Evolutionary conservation across 495 filamentous ascomycete species (phyloP), one percentile per base, ranked within the genome.

Genomic region (Hamigera avellanea): DNA sequence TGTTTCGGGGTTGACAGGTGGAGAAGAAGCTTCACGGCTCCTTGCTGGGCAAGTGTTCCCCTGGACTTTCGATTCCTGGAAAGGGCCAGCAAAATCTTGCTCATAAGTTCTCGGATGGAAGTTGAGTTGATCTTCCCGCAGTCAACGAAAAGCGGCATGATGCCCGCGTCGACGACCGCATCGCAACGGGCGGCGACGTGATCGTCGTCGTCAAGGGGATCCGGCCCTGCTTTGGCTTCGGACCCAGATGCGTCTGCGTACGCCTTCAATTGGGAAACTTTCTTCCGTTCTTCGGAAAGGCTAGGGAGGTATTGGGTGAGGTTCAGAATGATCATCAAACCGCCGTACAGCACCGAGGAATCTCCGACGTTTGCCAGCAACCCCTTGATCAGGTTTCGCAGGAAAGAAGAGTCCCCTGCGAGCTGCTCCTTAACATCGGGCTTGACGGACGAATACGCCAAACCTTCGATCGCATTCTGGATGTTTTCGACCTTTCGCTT

Each of bases 251-350:
- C 80, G 48, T 93, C 84, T 14, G 91, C 88, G 49, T 95, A 96
- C 2, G 86, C 80, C 61, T 93, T 95, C 18, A 96, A 73, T 48
- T 99, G 80, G 1, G 70, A 69, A 53, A 99, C 80, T 39, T 81
- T 81, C 62, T 88, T 91, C 53, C 95, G 81, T 51, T 96, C 91
- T 46, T 95, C 89, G 8, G 86, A 79, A 14, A 85, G 63, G n/a
- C 61, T 57, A 10, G 86, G 87, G 29, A 75, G 72, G 48, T 93
- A 95, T 8, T 70, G 63, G 26, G 85, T 93, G 27, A 99, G 64
- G 52, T 96, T 93, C 28, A 71, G 52, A 32, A 95, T 61, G 14
- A 94, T 74, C 52, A 81, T 93, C 39, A 99, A 64, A 16, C 77
- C 83, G 13, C 88, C 88, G 52, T 91, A 95, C 5, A 80, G 75